Evolutionary conservation across 352 stramenopile species (phyloP), one percentile per base, ranked within the genome.

Genomic region (Peronospora farinosa): DNA sequence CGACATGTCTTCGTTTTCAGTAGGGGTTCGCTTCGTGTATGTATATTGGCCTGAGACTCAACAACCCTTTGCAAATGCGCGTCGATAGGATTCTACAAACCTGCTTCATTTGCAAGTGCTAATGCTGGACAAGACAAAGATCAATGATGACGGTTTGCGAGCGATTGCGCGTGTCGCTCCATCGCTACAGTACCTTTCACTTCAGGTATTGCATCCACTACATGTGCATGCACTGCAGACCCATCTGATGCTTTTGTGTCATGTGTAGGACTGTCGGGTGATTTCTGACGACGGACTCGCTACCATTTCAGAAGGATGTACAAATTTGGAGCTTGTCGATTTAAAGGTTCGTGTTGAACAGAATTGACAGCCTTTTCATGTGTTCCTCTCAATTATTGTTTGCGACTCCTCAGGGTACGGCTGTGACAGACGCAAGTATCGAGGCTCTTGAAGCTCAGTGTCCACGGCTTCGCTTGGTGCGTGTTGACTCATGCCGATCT

Each of bases 401-500:
- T 21, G 19, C 19, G 19, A 21, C 19, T 21, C 19, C 21, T 38
- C 16, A 86, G 75, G 75, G 71, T 25, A 86, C 78, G 12, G 41
- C 44, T 12, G 60, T 85, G 32, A 78, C 74, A 17, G 72, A 87
- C 25, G 41, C 38, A 15, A 71, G 69, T 19, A 45, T 89, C 0
- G 12, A 61, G 9, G 61, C 52, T 13, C 43, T 89, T 28, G 62
- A 86, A 47, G 33, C 53, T 4, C 51, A 51, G 15, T 84, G 72
- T 30, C 32, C 55, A 28, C 47, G 44, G 3, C 57, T 88, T 45
- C 63, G 63, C 3, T 69, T 86, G 54, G 55, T 88, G n/a, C 72
- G 74, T 3, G 42, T 88, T 17, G 78, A 88, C 51, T 88, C 74
- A 39, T 88, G 78, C 47, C 73, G 78, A 4, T 78, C 72, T 28